These are phyloP conservation scores for Phytophthora litchii DNA, from an alignment of 352 stramenopile genomes.

Conservation along the genomic window DNA sequence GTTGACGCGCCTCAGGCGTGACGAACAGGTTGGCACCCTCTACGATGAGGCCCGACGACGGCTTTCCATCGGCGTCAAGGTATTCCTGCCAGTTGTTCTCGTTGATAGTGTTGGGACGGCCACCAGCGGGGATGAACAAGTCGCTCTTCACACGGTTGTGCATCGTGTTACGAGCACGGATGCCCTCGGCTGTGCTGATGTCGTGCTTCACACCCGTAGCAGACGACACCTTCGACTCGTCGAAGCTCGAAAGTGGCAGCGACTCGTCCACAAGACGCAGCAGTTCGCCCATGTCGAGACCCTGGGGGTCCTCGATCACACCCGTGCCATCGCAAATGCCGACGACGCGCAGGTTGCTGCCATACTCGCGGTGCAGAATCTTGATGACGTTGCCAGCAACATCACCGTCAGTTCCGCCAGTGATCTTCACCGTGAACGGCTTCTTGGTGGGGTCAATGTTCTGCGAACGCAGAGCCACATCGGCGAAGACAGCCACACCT, in stretches of 20 bases:
- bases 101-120: conserved; percentile 87
- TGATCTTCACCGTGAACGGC: conserved; percentile 88
- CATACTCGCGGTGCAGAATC: conserved; percentile 94
- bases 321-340: conserved; percentile 92
- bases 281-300: conserved; percentile 95
- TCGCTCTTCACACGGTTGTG: conserved; percentile 95
- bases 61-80: conserved; percentile 68
- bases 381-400: conserved; percentile 98
- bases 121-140: conserved; percentile 84
- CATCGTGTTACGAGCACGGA: conserved; percentile 97
- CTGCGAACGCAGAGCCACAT: conserved; percentile 76
- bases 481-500: conserved; percentile 79
- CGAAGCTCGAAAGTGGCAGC: conserved; percentile 89
- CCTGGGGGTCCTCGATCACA: conserved; percentile 95
- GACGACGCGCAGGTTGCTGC: conserved; percentile 94
- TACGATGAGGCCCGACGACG: conserved; percentile 83
- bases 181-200: conserved; percentile 69
- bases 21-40: conserved; percentile 89
- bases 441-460: conserved; percentile 79
- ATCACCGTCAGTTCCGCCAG: conserved; percentile 96
- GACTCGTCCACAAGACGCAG: conserved; percentile 93
- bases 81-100: conserved; percentile 87
- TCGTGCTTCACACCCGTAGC: conserved; percentile 85
- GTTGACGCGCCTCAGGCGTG: conserved; percentile 85
- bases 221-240: conserved; percentile 49